These are phyloP conservation scores for Paecilomyces dactylethromorphus DNA, from an alignment of 2,329 filamentous ascomycete genomes.

Conservation along the genomic window DNA sequence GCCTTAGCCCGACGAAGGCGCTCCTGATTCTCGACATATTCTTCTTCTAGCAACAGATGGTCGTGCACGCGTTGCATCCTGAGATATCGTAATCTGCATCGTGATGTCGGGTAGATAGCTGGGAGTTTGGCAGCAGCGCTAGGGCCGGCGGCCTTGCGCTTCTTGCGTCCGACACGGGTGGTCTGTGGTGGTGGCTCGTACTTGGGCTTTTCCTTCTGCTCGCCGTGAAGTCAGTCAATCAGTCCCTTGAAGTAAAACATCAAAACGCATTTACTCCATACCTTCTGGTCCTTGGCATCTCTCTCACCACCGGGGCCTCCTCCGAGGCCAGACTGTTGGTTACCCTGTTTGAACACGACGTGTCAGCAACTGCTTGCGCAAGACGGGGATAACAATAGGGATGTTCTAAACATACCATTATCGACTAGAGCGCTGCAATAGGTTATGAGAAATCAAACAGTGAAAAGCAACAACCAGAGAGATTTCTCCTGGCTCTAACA, in stretches of 20 bases:
- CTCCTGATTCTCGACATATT: constrained; percentile 99
- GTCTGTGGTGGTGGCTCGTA: constrained; percentile 98
- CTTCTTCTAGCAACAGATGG: constrained; percentile 91
- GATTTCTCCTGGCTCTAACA: background rate
- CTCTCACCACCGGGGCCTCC: constrained; percentile 65
- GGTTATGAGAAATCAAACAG: background rate
- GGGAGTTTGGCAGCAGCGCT: constrained; percentile 95
- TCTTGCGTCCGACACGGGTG: constrained; percentile 94
- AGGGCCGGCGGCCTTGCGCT: constrained; percentile 89
- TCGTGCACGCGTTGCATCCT: constrained; percentile 99
- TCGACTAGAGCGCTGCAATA: background rate
- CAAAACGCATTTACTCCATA: constrained; percentile 28
- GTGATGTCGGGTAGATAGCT: constrained; percentile 85
- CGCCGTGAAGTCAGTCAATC: constrained; percentile 5
- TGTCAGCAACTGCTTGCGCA: constrained; percentile 15
- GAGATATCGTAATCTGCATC: constrained; percentile 94
- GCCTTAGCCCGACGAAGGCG: constrained; percentile 87
- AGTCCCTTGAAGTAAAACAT: background rate
- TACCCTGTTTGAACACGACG: constrained; percentile 30
- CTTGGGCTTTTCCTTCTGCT: constrained; percentile 98
- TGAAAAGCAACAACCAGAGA: background rate
- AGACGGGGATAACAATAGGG: background rate
- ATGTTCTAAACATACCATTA: background rate
- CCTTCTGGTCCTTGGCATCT: constrained; percentile 93
- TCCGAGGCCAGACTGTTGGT: constrained; percentile 74